A percentile compares a stretch with the other conserved stretches of the same genome.
These are phyloP conservation scores for Mucor velutinosus DNA, from an alignment of 371 early-diverging fungal genomes.

Conservation along the genomic window DNA sequence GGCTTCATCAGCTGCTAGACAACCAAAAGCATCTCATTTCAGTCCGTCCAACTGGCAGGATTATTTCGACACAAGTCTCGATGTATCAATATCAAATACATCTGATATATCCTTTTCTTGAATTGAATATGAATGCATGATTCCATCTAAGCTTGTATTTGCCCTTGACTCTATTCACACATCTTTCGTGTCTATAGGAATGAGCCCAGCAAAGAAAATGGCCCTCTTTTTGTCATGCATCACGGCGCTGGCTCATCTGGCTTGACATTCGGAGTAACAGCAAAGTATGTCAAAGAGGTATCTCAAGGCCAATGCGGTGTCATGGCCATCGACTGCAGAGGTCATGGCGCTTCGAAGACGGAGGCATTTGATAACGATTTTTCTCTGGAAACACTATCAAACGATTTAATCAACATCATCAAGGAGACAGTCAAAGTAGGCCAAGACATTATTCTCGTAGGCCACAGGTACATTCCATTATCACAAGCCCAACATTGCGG, in stretches of 20 bases:
- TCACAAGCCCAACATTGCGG: not conserved
- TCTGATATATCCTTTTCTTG: conserved; percentile 40
- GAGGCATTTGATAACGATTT: conserved; percentile 59
- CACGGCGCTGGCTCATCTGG: conserved; percentile 91
- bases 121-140: not conserved
- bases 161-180: conserved; percentile 20
- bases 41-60: conserved; percentile 36
- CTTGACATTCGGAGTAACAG: conserved; percentile 75
- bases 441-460: conserved; percentile 72
- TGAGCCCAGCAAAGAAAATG: conserved; percentile 20
- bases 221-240: conserved; percentile 82
- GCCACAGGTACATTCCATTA: conserved; percentile 66
- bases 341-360: conserved; percentile 72
- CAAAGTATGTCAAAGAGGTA: conserved; percentile 48
- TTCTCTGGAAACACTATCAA: conserved; percentile 56
- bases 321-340: conserved; percentile 78
- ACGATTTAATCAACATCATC: conserved; percentile 62
- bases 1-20: conserved; percentile 1
- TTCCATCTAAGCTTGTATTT: not conserved
- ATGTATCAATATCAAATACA: conserved; percentile 28
- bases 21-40: conserved; percentile 14
- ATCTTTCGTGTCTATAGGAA: conserved; percentile 40
- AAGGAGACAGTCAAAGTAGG: conserved; percentile 26
- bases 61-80: conserved; percentile 38
- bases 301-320: conserved; percentile 54